Evolutionary conservation across 1,284 basidiomycete genomes (phyloP), one percentile per base, ranked within the genome.

Genomic region (Amylostereum chailletii): DNA sequence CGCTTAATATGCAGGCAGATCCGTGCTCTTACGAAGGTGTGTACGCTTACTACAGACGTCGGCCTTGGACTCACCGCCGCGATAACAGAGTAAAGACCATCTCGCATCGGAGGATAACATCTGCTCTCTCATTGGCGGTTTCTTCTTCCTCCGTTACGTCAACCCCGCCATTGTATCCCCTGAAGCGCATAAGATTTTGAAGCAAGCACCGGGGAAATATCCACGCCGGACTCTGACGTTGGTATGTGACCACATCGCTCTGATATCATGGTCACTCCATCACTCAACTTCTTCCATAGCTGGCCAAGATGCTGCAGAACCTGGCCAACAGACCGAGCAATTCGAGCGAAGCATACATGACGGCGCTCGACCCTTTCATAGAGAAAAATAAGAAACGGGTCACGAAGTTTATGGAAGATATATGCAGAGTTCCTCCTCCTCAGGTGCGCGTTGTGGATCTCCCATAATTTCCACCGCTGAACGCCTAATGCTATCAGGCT

Each of bases 1-100:
- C 81, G 96, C 56, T 99, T 96, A 95, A 99, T 99, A 62, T 99
- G 96, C 74, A 99, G 99, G 71, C 95, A 99, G 70, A 98, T 99
- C 65, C 78, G 93, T 55, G 94, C 90, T 71, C 69, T 98, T 63
- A 97, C 96, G 46, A 80, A 89, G 71, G 93, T 94, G 60, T 58
- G 82, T 68, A 41, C 47, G 46, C 37, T 42, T 38, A 34, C 37
- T 36, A 19, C 27, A 32, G 29, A 33, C n/a, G 27, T 37, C 8
- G n/a, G 36, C 8, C 36, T 7, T n/a, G 36, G 36, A n/a, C 36
- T 37, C 8, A 37, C 36, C 36, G 26, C 2, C 32, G 6, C 19
- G 38, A 30, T 43, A 55, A 4, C 64, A 97, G 91, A 81, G 96
- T 51, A 99, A 98, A 75, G 98, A 98, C 65, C 94, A 95, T 4